Evolutionary conservation across 108 stramenopile species (phyloP).

Genomic region (Craspedostauros australis): DNA sequence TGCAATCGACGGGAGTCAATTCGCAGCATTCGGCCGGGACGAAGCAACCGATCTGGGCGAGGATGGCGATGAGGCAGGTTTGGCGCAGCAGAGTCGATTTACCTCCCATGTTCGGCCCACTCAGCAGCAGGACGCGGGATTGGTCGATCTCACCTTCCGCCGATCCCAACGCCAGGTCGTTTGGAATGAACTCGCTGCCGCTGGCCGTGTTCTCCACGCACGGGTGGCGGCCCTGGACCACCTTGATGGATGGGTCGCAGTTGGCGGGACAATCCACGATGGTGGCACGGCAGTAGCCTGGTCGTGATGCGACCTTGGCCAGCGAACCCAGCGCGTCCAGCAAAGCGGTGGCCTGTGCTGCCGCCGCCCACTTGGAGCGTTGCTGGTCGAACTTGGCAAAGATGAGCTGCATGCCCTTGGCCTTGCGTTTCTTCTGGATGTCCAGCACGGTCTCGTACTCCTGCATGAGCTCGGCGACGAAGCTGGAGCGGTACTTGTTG

Average conservation of each 20-base stretch:
- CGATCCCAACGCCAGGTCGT: conserved; percentile 79
- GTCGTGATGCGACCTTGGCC: conserved; percentile 71
- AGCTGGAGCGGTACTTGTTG: conserved; percentile 84
- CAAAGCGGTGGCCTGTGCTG: conserved; percentile 80
- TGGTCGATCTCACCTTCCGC: conserved; percentile 17
- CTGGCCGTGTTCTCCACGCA: conserved; percentile 79
- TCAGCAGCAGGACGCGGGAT: conserved; percentile 77
- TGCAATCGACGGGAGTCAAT: conserved; percentile 95
- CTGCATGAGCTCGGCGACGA: conserved; percentile 66
- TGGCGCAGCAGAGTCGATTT: conserved; percentile 96
- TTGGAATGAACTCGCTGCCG: conserved; percentile 90
- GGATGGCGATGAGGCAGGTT: conserved; percentile 92
- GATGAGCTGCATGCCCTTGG: conserved; percentile 83
- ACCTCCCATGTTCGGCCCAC: conserved; percentile 76
- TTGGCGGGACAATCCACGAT: conserved; percentile 64
- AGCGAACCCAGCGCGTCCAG: conserved; percentile 94
- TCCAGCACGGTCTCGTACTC: conserved; percentile 80
- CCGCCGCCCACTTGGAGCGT: conserved; percentile 81
- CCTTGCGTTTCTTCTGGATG: conserved; percentile 79
- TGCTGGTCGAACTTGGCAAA: conserved; percentile 93
- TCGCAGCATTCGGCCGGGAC: conserved; percentile 91
- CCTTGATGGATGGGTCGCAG: conserved; percentile 48
- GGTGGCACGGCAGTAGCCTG: conserved; percentile 65
- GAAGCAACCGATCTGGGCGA: conserved; percentile 97
- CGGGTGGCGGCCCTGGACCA: conserved; percentile 91